These are phyloP conservation scores for Pleurotus tuber-regium DNA, from an alignment of 768 basidiomycete species.

Conservation along the genomic window DNA sequence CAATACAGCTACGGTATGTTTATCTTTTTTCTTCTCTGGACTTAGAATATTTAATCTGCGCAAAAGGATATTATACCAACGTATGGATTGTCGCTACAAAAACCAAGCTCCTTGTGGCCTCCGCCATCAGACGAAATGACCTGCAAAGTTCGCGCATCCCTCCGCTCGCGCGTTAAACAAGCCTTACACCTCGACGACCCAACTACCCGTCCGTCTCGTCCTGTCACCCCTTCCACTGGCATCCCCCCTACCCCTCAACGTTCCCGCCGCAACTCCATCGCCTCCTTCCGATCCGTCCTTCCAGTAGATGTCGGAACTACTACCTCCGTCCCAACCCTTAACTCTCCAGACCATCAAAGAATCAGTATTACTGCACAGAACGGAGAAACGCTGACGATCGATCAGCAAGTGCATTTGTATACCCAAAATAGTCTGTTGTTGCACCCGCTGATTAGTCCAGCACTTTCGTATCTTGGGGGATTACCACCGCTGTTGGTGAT, in stretches of 20 bases:
- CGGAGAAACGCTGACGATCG: conserved; percentile 55
- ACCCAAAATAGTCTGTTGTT: conserved; percentile 71
- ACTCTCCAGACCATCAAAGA: conserved; percentile 37
- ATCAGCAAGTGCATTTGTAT: conserved; percentile 84
- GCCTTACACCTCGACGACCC: conserved; percentile 42
- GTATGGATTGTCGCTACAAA: conserved; percentile 77
- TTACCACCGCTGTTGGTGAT: conserved; percentile 81
- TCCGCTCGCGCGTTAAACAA: conserved; percentile 62
- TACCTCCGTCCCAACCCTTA: conserved; percentile 36
- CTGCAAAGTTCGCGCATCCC: conserved; percentile 48
- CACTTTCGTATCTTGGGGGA: conserved; percentile 82
- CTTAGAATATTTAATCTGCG: no score
- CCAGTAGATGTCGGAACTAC: conserved; percentile 51
- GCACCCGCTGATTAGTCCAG: conserved; percentile 85
- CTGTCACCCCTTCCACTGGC: conserved; percentile 21
- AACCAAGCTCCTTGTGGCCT: conserved; percentile 77
- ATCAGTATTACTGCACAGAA: conserved; percentile 40
- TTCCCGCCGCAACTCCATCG: conserved; percentile 18
- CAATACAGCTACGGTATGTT: conserved; percentile 79
- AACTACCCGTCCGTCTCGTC: no score
- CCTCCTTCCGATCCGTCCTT: conserved; percentile 25
- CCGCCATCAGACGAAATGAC: conserved; percentile 69
- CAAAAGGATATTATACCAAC: conserved; percentile 73
- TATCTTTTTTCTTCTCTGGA: neutral
- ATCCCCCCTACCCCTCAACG: conserved; percentile 15